Percentiles rank a stretch among this genome's conserved stretches.
These are phyloP conservation scores for Fibroporia radiculosa DNA, from an alignment of 768 basidiomycete species.

Conservation along the genomic window DNA sequence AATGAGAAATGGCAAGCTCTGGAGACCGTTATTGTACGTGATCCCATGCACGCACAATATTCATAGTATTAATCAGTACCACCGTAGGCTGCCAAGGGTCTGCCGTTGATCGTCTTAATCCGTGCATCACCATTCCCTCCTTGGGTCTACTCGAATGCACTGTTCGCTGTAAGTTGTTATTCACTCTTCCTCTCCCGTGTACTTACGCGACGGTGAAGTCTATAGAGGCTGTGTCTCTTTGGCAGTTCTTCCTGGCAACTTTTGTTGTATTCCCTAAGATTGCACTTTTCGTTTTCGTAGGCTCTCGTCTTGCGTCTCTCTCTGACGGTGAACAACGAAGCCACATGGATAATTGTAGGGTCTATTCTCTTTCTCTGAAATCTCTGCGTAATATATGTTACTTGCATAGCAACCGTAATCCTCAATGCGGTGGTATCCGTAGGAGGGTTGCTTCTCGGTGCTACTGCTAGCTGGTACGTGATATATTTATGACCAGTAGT, in stretches of 20 bases:
- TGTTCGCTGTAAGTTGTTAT: constrained; percentile 59
- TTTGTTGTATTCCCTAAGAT: constrained; percentile 64
- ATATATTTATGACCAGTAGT: constrained; percentile 5
- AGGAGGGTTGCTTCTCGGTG: constrained; percentile 49
- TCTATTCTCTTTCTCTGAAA: neutral
- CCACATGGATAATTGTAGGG: constrained; percentile 66
- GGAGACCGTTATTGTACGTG: constrained; percentile 65
- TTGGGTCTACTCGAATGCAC: constrained; percentile 79
- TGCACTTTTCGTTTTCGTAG: constrained; percentile 69
- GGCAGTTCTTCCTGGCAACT: constrained; percentile 74
- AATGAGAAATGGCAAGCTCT: constrained; percentile 75
- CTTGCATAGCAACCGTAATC: constrained; percentile 47
- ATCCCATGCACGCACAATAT: too few species aligned
- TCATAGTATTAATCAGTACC: constrained; percentile 3
- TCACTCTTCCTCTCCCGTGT: neutral
- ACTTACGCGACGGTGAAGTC: constrained; percentile 33
- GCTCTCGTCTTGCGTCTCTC: constrained; percentile 62
- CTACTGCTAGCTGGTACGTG: constrained; percentile 61
- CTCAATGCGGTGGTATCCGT: constrained; percentile 54
- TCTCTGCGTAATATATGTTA: constrained; percentile 1
- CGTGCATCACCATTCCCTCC: constrained; percentile 79
- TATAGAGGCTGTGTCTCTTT: constrained; percentile 63
- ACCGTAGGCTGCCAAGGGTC: constrained; percentile 58
- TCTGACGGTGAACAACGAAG: constrained; percentile 70
- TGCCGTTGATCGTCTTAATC: constrained; percentile 77